Conservation (phyloP, 2,329 filamentous ascomycete genomes). For the Thielaviopsis musarum region DNA sequence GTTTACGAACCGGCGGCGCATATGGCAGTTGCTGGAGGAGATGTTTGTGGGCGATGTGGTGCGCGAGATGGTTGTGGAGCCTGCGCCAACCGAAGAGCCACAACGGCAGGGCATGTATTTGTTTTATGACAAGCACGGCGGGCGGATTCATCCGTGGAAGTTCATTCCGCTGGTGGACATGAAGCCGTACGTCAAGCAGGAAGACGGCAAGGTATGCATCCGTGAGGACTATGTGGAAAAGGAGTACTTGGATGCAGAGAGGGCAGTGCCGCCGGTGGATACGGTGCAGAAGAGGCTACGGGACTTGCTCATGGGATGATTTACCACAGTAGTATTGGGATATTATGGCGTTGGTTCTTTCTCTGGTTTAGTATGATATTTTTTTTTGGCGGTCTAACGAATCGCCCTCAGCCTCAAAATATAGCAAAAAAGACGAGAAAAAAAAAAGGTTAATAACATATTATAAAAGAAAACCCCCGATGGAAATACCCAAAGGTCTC, state of each 20-base stretch:
- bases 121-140: background rate
- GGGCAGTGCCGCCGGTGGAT: background rate
- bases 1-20: conserved; percentile 2
- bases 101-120: background rate
- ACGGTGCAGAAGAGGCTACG: background rate
- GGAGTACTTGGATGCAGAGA: background rate
- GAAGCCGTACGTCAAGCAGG: background rate
- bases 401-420: too few species aligned
- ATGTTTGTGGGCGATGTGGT: conserved; percentile 8
- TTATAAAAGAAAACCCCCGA: background rate
- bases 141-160: background rate
- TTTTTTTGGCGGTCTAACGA: too few species aligned
- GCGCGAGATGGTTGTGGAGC: background rate
- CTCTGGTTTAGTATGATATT: too few species aligned
- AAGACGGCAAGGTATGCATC: background rate
- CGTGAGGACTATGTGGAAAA: background rate
- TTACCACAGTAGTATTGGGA: background rate
- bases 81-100: background rate
- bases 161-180: background rate
- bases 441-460: too few species aligned
- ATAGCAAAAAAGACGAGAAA: too few species aligned
- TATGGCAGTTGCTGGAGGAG: conserved; percentile 7
- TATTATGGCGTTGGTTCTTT: background rate
- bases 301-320: background rate
- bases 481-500: background rate